Base-by-base conservation (phyloP, 1,284 basidiomycete species). In the Apiotrichum brassicae region DNA sequence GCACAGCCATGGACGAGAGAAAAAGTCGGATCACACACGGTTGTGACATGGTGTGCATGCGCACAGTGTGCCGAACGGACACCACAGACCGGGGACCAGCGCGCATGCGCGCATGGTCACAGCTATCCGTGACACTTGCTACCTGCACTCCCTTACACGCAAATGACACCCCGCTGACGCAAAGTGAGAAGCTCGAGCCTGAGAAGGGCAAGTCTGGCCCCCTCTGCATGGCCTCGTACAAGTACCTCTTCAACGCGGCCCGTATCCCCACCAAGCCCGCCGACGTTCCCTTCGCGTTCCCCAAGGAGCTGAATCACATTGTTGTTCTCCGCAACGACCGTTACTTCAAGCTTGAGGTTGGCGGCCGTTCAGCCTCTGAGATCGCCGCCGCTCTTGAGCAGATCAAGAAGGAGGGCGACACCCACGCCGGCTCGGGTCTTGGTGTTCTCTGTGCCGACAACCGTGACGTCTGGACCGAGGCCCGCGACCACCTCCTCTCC, bases 181-280 rank as follows among this genome's bases (percentile, higher is more conserved):
- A 16, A 54, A 88, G 87, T 57, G 81, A 86, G 58, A 76, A 80
- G 51, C 81, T 98, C 18, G 88, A 92, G 68, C 94, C 94, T 2
- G 94, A 98, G 66, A 91, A 85, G 74, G 82, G 86, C 40, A 84
- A 85, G 47, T 81, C 82, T 1, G 78, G 79, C 16, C 89, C 93
- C 2, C 76, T 98, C n/a, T 87, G 87, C 74, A 94, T 94, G 87
- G 79, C 78, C 3, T 91, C 90, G n/a, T 97, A 94, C 81, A 85
- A 89, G 71, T 93, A 90, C 85, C 79, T 92, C 79, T 97, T 98
- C 81, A 95, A 97, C 73, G 78, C 91, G 4, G 83, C 80, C 38
- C 84, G 94, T 24, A 85, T 92, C 69, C 95, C 94, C 4, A 79
- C 78, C 48, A 84, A 85, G 60, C 86, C 87, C 0, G 81, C 84